These are phyloP conservation scores for Juncus inflexus DNA, from an alignment of 176 grass and related monocot species.

Conservation along the genomic window DNA sequence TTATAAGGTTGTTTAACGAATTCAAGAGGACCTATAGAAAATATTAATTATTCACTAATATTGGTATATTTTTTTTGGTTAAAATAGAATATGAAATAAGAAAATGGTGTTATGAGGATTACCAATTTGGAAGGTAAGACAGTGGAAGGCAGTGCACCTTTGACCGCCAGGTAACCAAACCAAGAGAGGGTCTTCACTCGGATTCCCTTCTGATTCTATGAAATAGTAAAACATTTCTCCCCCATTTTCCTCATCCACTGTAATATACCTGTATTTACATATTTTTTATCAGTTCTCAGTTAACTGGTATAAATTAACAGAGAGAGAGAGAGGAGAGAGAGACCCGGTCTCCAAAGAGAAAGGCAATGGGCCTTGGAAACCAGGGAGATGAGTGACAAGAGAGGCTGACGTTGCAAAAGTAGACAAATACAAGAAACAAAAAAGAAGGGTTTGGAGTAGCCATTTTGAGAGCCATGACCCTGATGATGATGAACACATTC, in stretches of 20 bases:
- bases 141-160: conserved; percentile 17
- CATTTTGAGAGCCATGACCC: too few relatives aligned
- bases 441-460: too few relatives aligned
- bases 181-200: conserved; percentile 6
- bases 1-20: conserved; percentile 21
- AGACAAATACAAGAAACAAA: too few relatives aligned
- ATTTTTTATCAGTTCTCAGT: too few relatives aligned
- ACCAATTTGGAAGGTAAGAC: conserved; percentile 28
- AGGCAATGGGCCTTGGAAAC: conserved; percentile 42
- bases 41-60: not conserved
- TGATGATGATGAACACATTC: too few relatives aligned
- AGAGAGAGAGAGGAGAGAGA: not conserved
- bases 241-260: conserved; percentile 24
- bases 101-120: not conserved
- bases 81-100: not conserved
- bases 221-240: conserved; percentile 38
- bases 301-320: not conserved
- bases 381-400: conserved; percentile 35
- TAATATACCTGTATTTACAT: conserved; percentile 20
- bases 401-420: not conserved
- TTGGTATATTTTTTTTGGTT: too few relatives aligned
- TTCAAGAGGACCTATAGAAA: conserved; percentile 8
- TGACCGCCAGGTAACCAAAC: conserved; percentile 33
- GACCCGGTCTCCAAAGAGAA: conserved; percentile 55
- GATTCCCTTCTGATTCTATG: conserved; percentile 31